Base-by-base conservation (phyloP, 441 rosid genomes). In the Eutrema salsugineum region DNA sequence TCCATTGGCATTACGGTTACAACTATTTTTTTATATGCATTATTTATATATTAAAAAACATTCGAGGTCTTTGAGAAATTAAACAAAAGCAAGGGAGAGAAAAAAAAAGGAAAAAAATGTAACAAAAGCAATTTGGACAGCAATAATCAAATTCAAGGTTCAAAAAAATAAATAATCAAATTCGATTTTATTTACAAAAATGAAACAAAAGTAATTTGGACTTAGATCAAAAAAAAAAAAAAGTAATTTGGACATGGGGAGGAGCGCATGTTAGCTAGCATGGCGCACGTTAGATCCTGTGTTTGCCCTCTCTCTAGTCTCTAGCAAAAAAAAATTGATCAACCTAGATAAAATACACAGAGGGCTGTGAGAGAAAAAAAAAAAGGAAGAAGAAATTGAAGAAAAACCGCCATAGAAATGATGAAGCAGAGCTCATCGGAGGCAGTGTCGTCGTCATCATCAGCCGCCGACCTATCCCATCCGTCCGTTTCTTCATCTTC, bases 361-460 rank as follows among this genome's bases (percentile, higher is more conserved):
- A 60, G n/a, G n/a, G 68, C 72, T 66, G 61, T 59, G 68, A 67
- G 56, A 38, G 6, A 55, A 10, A 71, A 5, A 48, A 50, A 8
- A 30, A 15, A 33, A 35, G 10, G 16, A 33, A 39, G 14, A 24
- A 66, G 47, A 68, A 56, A 49, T 56, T 61, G 63, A 59, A 19
- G 47, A 63, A 64, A 10, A 32, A 46, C 43, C 50, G 62, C 62
- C 75, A 77, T 70, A 11, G 72, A 68, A 68, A 77, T 72, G 81
- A 83, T 83, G 88, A 84, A 85, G 88, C 88, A 80, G 67, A 78
- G 80, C 67, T 72, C 85, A 27, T 67, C 84, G 47, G 91, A 86
- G 80, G 88, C 90, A 71, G 91, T 86, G 11, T 80, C 93, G 5
- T 80, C 87, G 8, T 65, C 82, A 16, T 46, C 81, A 56, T 40